Evolutionary conservation across 352 stramenopile genomes (phyloP), one percentile per base, ranked within the genome.

Genomic region (Globisporangium paddicum): DNA sequence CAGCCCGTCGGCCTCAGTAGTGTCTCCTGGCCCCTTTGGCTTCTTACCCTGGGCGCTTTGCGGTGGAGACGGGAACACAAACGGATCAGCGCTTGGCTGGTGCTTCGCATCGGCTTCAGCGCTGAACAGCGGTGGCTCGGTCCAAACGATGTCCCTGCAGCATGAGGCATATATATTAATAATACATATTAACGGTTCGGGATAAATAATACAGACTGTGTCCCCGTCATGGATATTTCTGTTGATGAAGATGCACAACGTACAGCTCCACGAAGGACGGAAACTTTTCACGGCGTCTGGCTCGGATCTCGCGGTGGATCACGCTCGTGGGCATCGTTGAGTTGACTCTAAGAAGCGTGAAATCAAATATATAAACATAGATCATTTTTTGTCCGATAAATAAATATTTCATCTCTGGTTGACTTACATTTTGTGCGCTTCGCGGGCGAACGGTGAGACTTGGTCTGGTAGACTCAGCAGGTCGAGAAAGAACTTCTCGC

Each of bases 381-480:
- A 3, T 6, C 28, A 32, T 7, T 32, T 7, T 32, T 32, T 7
- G 6, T 3, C 28, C 28, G 28, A 32, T 32, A 32, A 32, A 32
- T 32, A 7, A 32, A 32, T 3, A n/a, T n/a, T n/a, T n/a, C n/a
- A n/a, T n/a, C n/a, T n/a, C n/a, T n/a, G n/a, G n/a, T n/a, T n/a
- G 8, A 35, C 70, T 59, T 64, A 86, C 80, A 88, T 79, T 58
- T 62, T 58, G 26, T 77, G 73, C 2, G 77, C 72, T n/a, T 66
- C 67, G 38, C 45, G 52, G 0, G 83, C 80, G 62, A 93, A 90
- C 4, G 75, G 79, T 13, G 83, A 93, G 46, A 82, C 71, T 4
- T 90, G 80, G 9, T 69, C 63, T 16, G 83, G 80, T 16, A 93
- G 62, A 57, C 75, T 75, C 41, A 93, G 66, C 4, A 93, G 67